phyloP scores from a whole-genome alignment of 1,284 basidiomycete genomes.

The Psilocybe mexicana region DNA sequence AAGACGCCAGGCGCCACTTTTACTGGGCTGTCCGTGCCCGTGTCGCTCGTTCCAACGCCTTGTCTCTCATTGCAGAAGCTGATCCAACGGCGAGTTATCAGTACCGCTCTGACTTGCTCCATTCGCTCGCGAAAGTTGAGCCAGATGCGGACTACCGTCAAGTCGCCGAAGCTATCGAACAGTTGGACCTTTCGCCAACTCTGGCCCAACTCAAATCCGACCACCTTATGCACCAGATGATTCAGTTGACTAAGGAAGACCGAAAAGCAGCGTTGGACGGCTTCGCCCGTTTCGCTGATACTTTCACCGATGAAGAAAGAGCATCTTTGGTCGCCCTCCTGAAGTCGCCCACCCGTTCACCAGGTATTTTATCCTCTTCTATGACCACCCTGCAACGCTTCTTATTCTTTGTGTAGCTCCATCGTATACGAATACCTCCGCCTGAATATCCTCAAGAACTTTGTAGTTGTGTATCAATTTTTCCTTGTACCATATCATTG shows the following conservation, averaged over 20 bases:
- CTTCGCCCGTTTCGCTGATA: constrained; percentile 65
- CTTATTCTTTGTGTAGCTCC: constrained; percentile 29
- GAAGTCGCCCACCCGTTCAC: constrained; percentile 54
- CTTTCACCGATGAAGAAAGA: constrained; percentile 74
- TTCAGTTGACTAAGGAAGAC: constrained; percentile 66
- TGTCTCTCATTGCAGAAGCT: constrained; percentile 59
- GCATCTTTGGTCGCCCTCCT: constrained; percentile 59
- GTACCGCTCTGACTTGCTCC: constrained; percentile 58
- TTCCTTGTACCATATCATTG: constrained; percentile 15
- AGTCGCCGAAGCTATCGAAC: constrained; percentile 63
- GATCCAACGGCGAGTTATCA: constrained; percentile 63
- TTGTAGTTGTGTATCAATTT: constrained; percentile 11
- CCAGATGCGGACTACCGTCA: constrained; percentile 52
- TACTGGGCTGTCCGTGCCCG: constrained; percentile 93
- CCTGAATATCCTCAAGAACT: constrained; percentile 19
- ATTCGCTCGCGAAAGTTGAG: constrained; percentile 58
- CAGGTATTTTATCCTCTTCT: constrained; percentile 40
- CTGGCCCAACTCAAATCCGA: constrained; percentile 65
- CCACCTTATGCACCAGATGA: constrained; percentile 59
- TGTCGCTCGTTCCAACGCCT: constrained; percentile 64
- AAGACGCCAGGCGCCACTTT: constrained; percentile 88
- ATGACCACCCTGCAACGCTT: constrained; percentile 8
- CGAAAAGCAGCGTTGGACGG: constrained; percentile 70
- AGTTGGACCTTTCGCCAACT: constrained; percentile 63
- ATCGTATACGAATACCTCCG: constrained; percentile 35